Percentiles rank a stretch among this genome's conserved stretches.
These are phyloP conservation scores for Psilocybe mexicana DNA, from an alignment of 1,284 basidiomycete genomes.

Conservation along the genomic window DNA sequence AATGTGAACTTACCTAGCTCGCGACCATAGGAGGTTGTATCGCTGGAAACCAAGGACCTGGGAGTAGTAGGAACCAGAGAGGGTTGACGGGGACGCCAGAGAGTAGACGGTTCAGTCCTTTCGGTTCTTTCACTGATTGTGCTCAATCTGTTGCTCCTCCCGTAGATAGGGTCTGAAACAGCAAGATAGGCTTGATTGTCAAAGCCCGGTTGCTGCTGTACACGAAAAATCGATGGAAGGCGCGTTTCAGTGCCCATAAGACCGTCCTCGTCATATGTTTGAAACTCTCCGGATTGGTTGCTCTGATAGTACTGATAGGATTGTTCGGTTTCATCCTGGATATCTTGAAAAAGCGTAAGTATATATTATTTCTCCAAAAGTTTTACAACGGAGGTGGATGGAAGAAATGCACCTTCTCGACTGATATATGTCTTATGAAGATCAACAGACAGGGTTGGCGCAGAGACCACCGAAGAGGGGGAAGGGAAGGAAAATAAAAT, in stretches of 20 bases:
- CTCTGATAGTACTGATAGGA: constrained; percentile 18
- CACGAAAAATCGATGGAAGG: constrained; percentile 55
- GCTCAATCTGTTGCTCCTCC: constrained; percentile 38
- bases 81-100: constrained; percentile 42
- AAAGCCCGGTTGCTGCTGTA: constrained; percentile 48
- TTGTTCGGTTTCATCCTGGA: constrained; percentile 12
- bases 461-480: constrained; percentile 17
- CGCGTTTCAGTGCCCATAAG: constrained; percentile 40
- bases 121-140: constrained; percentile 70
- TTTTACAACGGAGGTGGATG: background rate
- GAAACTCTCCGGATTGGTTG: constrained; percentile 13
- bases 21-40: constrained; percentile 63
- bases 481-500: constrained; percentile 12
- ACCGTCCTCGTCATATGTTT: constrained; percentile 20
- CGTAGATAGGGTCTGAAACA: constrained; percentile 15
- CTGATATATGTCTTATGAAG: constrained; percentile 20
- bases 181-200: constrained; percentile 26
- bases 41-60: constrained; percentile 41
- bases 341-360: constrained; percentile 6
- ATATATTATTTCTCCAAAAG: background rate
- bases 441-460: constrained; percentile 19
- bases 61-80: constrained; percentile 38
- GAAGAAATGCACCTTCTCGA: constrained; percentile 47
- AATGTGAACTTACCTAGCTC: constrained; percentile 48
- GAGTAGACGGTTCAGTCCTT: constrained; percentile 53